A percentile compares a stretch with the other conserved stretches of the same genome.
Evolutionary conservation across 2,329 filamentous ascomycete species (phyloP).

Genomic region (Grosmannia serpens): DNA sequence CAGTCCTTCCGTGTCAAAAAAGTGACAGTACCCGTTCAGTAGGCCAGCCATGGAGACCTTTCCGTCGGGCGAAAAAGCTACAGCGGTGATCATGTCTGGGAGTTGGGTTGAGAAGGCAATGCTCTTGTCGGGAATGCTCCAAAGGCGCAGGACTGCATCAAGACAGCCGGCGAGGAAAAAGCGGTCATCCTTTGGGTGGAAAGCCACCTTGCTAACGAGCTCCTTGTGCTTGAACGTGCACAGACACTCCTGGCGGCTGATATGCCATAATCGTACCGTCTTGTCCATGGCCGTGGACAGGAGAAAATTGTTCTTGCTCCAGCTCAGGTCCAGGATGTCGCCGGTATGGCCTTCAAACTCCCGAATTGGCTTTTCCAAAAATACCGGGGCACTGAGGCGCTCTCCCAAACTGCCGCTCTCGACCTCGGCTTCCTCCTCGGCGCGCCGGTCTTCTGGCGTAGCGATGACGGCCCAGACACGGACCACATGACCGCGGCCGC

Average conservation of each 20-base stretch:
- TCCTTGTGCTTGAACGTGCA: conserved; percentile 93
- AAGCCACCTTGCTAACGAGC: conserved; percentile 87
- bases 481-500: conserved; percentile 75
- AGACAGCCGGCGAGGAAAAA: conserved; percentile 94
- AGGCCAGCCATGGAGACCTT: conserved; percentile 82
- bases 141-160: conserved; percentile 76
- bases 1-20: conserved; percentile 86
- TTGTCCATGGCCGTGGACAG: conserved; percentile 97
- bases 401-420: conserved; percentile 38
- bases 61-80: conserved; percentile 87
- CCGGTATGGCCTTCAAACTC: conserved; percentile 77
- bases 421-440: conserved; percentile 59
- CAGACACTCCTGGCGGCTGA: conserved; percentile 72
- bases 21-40: conserved; percentile 72
- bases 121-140: conserved; percentile 95
- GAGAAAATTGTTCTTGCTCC: conserved; percentile 98
- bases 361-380: conserved; percentile 62
- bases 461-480: conserved; percentile 83
- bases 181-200: conserved; percentile 87
- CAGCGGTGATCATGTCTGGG: conserved; percentile 84
- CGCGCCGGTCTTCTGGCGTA: conserved; percentile 64
- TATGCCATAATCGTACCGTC: conserved; percentile 88
- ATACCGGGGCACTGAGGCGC: conserved; percentile 79
- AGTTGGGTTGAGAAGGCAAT: conserved; percentile 71
- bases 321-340: conserved; percentile 83